These are phyloP conservation scores for Gonapodya sp. DNA, from an alignment of 192 early-diverging fungal genomes.

Conservation along the genomic window DNA sequence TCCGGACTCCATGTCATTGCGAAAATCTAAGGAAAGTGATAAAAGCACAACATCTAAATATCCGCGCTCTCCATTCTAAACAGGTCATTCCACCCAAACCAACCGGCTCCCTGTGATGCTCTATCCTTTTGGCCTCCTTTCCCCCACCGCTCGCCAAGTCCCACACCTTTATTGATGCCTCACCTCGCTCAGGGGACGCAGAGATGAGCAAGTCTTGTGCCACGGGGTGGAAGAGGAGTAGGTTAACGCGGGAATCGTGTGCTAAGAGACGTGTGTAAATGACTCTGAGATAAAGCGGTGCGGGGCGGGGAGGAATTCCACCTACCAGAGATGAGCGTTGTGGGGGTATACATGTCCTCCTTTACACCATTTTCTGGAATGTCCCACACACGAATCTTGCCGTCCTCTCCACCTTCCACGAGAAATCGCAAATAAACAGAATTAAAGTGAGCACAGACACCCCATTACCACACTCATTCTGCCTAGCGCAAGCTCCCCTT, in stretches of 20 bases:
- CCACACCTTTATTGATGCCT: constrained; percentile 44
- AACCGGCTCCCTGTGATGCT: constrained; percentile 21
- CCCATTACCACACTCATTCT: background rate
- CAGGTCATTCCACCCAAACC: constrained; percentile 23
- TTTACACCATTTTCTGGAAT: constrained; percentile 47
- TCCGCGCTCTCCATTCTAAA: background rate
- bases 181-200: constrained; percentile 43
- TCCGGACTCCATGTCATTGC: constrained; percentile 47
- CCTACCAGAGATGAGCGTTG: background rate
- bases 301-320: background rate
- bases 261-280: constrained; percentile 12
- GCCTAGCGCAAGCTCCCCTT: too few relatives aligned
- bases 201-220: constrained; percentile 47
- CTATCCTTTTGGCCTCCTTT: constrained; percentile 19
- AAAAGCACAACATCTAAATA: background rate
- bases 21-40: constrained; percentile 21
- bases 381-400: constrained; percentile 40
- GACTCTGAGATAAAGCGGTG: background rate
- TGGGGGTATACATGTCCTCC: constrained; percentile 36
- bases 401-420: constrained; percentile 58
- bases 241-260: constrained; percentile 36
- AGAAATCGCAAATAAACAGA: constrained; percentile 49
- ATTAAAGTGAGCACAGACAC: background rate
- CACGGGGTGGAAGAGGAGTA: constrained; percentile 48
- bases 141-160: constrained; percentile 22